These are phyloP conservation scores for Hemerocallis citrina DNA, from an alignment of 106 monocot species.

Conservation along the genomic window DNA sequence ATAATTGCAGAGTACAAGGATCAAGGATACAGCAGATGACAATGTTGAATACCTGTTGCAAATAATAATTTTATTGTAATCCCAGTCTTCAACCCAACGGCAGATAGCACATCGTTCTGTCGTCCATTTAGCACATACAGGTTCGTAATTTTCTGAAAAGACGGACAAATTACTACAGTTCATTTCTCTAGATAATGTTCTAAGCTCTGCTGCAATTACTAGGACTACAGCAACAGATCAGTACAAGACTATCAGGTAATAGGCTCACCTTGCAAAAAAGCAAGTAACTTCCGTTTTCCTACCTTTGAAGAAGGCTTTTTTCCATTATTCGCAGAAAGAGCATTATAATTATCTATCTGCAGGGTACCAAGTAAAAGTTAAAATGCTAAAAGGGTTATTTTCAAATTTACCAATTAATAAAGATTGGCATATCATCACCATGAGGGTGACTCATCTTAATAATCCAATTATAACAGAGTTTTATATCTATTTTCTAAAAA, in stretches of 20 bases:
- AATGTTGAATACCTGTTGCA: conserved; percentile 71
- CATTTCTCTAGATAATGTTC: background rate
- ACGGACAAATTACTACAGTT: conserved; percentile 4
- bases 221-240: background rate
- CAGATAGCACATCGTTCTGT: conserved; percentile 97
- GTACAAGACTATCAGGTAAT: background rate
- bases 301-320: conserved; percentile 38
- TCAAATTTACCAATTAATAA: too few species aligned
- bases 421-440: too few species aligned
- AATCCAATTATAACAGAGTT: too few species aligned
- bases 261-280: conserved; percentile 53
- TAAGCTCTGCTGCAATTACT: background rate
- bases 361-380: conserved; percentile 2
- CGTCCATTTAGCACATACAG: conserved; percentile 89
- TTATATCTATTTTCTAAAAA: too few species aligned
- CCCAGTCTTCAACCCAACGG: conserved; percentile 99
- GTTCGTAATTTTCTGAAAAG: conserved; percentile 60
- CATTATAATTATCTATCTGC: conserved; percentile 47
- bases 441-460: too few species aligned
- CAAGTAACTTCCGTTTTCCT: conserved; percentile 51
- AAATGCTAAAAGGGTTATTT: background rate
- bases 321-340: conserved; percentile 25
- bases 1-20: too few species aligned
- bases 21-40: background rate
- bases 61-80: conserved; percentile 96